phyloP scores from a whole-genome alignment of 176 grass and related monocot species.

The Avena eriantha region DNA sequence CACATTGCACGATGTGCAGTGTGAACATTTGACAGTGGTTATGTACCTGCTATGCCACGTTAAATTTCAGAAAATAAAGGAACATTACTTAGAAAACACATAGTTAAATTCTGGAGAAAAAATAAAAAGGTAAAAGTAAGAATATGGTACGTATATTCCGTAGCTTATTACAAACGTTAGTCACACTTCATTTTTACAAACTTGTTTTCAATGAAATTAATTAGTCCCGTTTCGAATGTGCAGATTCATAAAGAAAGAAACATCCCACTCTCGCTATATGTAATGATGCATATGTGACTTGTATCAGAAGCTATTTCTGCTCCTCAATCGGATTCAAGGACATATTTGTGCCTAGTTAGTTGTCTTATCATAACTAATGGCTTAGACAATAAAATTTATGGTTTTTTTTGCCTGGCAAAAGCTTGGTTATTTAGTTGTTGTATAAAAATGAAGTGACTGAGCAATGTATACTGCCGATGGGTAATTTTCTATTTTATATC shows the following conservation, averaged over 20 bases:
- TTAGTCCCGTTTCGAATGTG: neutral
- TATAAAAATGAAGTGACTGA: neutral
- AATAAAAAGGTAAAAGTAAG: neutral
- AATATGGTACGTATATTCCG: neutral
- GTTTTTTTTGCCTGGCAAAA: too few relatives aligned
- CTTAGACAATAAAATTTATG: too few relatives aligned
- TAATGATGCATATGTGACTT: neutral
- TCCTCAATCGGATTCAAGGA: too few relatives aligned
- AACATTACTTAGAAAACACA: neutral
- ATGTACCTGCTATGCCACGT: slow-evolving; percentile 21
- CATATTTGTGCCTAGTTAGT: too few relatives aligned
- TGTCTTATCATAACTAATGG: too few relatives aligned
- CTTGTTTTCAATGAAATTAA: neutral
- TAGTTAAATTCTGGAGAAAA: neutral
- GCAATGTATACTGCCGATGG: neutral
- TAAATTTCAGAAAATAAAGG: neutral
- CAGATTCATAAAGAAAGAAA: neutral
- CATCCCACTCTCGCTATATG: neutral
- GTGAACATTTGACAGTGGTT: slow-evolving; percentile 33
- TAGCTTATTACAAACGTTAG: neutral
- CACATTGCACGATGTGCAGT: slow-evolving; percentile 23
- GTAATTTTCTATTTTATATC: neutral
- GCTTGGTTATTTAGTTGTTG: too few relatives aligned
- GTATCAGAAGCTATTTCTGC: neutral
- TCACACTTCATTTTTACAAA: neutral